Conservation (phyloP, 495 filamentous ascomycete genomes). For the Hypoxylon rickii region DNA sequence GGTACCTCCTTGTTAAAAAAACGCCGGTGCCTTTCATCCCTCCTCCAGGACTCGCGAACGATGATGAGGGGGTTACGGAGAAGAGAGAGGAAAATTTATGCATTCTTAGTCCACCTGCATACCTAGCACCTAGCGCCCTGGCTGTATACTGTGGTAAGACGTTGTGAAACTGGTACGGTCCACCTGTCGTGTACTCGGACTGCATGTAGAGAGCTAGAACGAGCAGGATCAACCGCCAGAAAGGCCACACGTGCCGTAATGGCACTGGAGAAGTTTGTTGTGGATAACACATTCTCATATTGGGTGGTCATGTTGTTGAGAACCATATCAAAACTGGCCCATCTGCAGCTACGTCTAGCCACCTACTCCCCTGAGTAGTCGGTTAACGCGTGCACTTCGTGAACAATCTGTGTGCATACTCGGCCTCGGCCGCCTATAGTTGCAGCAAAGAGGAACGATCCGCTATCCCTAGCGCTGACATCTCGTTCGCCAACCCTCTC, state of each 20-base stretch:
- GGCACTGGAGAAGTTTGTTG: conserved; percentile 28
- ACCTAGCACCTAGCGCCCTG: no score
- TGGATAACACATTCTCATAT: conserved; percentile 33
- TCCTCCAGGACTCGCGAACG: conserved; percentile 1
- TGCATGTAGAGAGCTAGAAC: conserved; percentile 31
- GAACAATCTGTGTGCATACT: conserved; percentile 18
- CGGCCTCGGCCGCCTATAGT: conserved; percentile 26
- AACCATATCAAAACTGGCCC: conserved; percentile 20
- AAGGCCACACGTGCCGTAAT: conserved; percentile 30
- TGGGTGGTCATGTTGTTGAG: conserved; percentile 26
- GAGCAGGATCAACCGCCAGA: conserved; percentile 33
- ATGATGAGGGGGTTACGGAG: conserved; percentile 1
- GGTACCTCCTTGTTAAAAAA: conserved; percentile 3
- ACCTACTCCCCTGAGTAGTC: no score
- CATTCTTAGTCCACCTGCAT: conserved; percentile 18
- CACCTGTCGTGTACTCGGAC: conserved; percentile 22
- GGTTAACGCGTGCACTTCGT: conserved; percentile 22
- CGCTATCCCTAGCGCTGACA: conserved; percentile 29
- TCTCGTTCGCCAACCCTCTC: conserved; percentile 15
- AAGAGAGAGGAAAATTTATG: background rate
- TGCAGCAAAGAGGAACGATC: conserved; percentile 26
- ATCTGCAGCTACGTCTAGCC: conserved; percentile 28
- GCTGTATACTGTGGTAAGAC: conserved; percentile 26
- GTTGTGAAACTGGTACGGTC: conserved; percentile 33
- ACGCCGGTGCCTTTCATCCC: conserved; percentile 9